Evolutionary conservation across 768 basidiomycete genomes (phyloP), one percentile per base, ranked within the genome.

Genomic region (Rhizopogon vinicolor): DNA sequence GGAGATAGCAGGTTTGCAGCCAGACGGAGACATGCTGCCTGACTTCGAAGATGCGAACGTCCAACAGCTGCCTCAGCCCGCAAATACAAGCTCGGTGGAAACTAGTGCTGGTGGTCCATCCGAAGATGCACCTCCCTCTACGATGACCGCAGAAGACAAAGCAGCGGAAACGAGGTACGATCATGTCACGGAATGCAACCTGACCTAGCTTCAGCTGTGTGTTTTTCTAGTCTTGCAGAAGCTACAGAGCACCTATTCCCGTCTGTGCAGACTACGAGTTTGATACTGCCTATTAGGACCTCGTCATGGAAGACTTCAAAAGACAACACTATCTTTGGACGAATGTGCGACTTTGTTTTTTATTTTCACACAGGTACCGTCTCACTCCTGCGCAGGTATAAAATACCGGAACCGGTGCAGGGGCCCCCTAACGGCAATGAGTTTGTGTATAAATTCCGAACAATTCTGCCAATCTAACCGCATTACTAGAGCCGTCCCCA

Each of bases 291-390:
- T 3, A 62, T 65, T 7, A 83, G 80, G 70, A 79, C 72, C 55
- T 70, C 71, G 39, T 74, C 80, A n/a, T 49, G 48, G 48, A 49
- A 33, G 14, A 49, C 48, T 9, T 16, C 48, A 25, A 37, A 49
- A 49, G 48, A 37, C 22, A 37, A 49, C 14, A 86, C 85, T 1
- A 87, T 87, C 28, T 87, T 87, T 60, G 85, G 84, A 19, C 82
- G 83, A 51, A 64, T 86, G 86, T 86, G 53, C 61, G 84, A 73
- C 55, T 49, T 43, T 40, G 28, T 19, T 45, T 40, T 5, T 48
- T 33, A 29, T 42, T 25, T 1, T 46, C 12, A 31, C 39, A n/a
- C 8, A 28, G 8, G n/a, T 40, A 6, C 6, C 19, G 13, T 35
- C 49, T 55, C 41, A 51, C 54, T 12, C n/a, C 25, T 28, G 25